These are phyloP conservation scores for Fusarium newnesense DNA, from an alignment of 2,329 filamentous ascomycete genomes.

Conservation along the genomic window DNA sequence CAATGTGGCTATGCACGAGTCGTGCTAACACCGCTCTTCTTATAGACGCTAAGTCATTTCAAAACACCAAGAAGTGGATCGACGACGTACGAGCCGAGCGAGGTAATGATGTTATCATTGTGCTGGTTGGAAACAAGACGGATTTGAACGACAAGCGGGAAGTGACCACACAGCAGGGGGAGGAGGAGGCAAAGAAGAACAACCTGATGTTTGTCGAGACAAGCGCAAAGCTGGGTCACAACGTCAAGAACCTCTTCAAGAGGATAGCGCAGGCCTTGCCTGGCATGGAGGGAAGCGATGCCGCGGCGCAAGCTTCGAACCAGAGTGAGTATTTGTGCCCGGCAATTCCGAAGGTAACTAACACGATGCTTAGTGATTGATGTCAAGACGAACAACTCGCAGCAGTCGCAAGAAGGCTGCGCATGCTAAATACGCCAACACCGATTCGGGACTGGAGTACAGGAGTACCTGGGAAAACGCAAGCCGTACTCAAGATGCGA, in stretches of 20 bases:
- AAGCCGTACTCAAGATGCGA: slow-evolving; percentile 34
- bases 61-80: slow-evolving; percentile 99
- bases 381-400: slow-evolving; percentile 83
- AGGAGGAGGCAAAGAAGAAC: slow-evolving; percentile 98
- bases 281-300: slow-evolving; percentile 93
- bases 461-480: slow-evolving; percentile 39
- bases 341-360: not conserved
- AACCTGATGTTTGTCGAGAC: slow-evolving; percentile 99
- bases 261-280: slow-evolving; percentile 97
- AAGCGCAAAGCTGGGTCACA: slow-evolving; percentile 96
- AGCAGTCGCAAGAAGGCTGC: slow-evolving; percentile 78
- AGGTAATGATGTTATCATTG: slow-evolving; percentile 98
- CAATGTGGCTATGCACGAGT: slow-evolving; percentile 23
- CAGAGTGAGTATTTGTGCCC: slow-evolving; percentile 73
- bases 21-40: slow-evolving; percentile 31
- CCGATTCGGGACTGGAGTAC: slow-evolving; percentile 38
- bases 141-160: slow-evolving; percentile 98
- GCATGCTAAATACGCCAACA: slow-evolving; percentile 48
- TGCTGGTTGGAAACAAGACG: slow-evolving; percentile 98
- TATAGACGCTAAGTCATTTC: slow-evolving; percentile 90
- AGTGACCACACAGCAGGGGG: slow-evolving; percentile 94
- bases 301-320: slow-evolving; percentile 74
- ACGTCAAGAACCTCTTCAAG: slow-evolving; percentile 97
- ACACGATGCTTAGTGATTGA: slow-evolving; percentile 77
- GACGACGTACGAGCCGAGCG: slow-evolving; percentile 97